Evolutionary conservation across 306 rosid species (phyloP).

Genomic region (cucumber (Cucumis sativus)): DNA sequence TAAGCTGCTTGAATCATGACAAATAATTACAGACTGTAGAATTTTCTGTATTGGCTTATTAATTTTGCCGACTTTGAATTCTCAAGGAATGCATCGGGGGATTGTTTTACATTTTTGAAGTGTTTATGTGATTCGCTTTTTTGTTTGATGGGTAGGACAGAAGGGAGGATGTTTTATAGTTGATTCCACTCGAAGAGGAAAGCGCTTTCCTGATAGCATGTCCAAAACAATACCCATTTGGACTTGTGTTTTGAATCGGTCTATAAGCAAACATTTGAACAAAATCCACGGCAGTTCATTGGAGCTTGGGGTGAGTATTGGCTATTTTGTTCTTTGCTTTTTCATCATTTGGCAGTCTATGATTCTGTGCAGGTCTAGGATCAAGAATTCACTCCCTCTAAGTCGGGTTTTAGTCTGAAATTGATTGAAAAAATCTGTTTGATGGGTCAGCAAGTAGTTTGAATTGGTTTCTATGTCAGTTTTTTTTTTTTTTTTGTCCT

Average conservation of each 20-base stretch:
- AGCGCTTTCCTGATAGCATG: conserved; percentile 93
- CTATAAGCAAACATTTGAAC: conserved; percentile 28
- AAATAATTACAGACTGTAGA: not conserved
- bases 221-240: conserved; percentile 91
- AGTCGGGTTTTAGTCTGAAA: not conserved
- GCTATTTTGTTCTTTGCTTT: not conserved
- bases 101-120: not conserved
- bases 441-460: not conserved
- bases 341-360: not conserved
- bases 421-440: not conserved
- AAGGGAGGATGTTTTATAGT: conserved; percentile 73
- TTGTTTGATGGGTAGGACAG: conserved; percentile 55
- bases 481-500: not conserved
- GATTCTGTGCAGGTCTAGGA: not conserved
- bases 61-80: not conserved
- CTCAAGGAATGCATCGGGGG: not conserved
- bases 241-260: conserved; percentile 80
- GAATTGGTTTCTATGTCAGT: not conserved
- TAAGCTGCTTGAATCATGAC: not conserved
- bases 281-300: conserved; percentile 11
- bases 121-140: not conserved
- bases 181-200: conserved; percentile 88
- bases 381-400: not conserved
- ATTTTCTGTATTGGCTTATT: not conserved
- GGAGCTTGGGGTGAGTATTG: conserved; percentile 26